Percentiles rank a stretch among this genome's conserved stretches.
These are phyloP conservation scores for Lipomyces mesembrius DNA, from an alignment of 805 yeast species.

Conservation along the genomic window DNA sequence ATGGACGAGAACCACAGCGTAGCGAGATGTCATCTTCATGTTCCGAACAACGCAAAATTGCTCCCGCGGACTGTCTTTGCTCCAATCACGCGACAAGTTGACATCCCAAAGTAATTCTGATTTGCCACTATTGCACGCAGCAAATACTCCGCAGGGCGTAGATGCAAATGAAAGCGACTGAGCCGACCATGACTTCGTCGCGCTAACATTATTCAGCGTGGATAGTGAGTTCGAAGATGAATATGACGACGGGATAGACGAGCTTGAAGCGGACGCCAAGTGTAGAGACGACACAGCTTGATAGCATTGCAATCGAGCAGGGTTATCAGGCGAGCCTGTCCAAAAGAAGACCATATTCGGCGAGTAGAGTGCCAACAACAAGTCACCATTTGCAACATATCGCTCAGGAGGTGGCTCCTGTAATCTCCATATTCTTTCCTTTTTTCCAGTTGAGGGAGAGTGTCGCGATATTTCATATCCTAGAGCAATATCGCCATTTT, in stretches of 20 bases:
- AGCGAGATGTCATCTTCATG: conserved; percentile 20
- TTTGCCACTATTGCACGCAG: conserved; percentile 9
- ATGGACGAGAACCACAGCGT: conserved; percentile 23
- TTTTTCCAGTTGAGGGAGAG: conserved; percentile 8
- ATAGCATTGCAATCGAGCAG: conserved; percentile 24
- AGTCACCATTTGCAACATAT: conserved; percentile 15
- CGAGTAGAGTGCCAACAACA: conserved; percentile 20
- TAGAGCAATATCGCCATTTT: conserved; percentile 7
- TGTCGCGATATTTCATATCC: conserved; percentile 15
- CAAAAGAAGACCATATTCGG: conserved; percentile 31
- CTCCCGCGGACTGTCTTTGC: conserved; percentile 11
- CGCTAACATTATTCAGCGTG: not conserved
- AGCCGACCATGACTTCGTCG: not conserved
- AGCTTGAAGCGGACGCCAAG: not conserved
- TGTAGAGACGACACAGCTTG: conserved; percentile 7
- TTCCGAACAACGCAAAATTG: conserved; percentile 27
- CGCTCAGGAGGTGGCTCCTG: conserved; percentile 24
- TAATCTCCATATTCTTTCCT: conserved; percentile 16
- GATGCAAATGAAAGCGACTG: not conserved
- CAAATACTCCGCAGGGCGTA: not conserved
- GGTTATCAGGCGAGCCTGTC: conserved; percentile 24
- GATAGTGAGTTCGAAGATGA: not conserved
- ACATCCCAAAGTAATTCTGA: conserved; percentile 22
- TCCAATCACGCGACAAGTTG: conserved; percentile 23
- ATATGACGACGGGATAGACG: not conserved